Evolutionary conservation across 2,329 filamentous ascomycete genomes (phyloP), one percentile per base, ranked within the genome.

Genomic region (Phaeophleospora eucalypticola): DNA sequence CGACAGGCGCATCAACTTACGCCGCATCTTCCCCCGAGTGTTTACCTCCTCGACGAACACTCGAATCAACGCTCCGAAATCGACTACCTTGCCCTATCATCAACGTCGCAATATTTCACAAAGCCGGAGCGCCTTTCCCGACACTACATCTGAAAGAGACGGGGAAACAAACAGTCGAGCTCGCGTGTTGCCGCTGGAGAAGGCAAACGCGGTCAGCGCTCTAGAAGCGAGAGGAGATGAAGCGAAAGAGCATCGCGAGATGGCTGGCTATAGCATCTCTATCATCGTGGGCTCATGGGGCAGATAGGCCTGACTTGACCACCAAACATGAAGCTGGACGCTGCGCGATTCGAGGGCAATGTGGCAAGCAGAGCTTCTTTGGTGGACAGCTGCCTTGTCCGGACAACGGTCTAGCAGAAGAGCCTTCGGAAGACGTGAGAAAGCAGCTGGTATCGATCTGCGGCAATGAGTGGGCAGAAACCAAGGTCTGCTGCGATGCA

Each of bases 321-420:
- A 51, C 39, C 36, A 58, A 52, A 36, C 91, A 96, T 60, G 90
- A 96, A 69, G 75, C 84, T 41, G 91, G 91, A 34, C 80, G 91
- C 55, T 97, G 91, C 68, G 89, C 91, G 1, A 88, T 97, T 53
- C 82, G 91, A 41, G 89, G 89, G 6, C 86, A 94, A 54, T 98
- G 93, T 65, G 93, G 93, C 39, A 90, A 89, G 68, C 84, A 91
- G 69, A 84, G 85, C 53, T 86, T 93, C 66, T 97, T 97, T 62
- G 88, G 89, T 46, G 86, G 88, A 48, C 82, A 95, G 58, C 76
- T 97, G 51, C 93, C 93, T 3, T 98, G 93, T 65, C 83, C 90
- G 12, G 91, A 98, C 70, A 98, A 98, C 65, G 89, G 78, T 3
- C 73, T 84, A 29, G 93, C 93, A 29, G 75, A 83, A 53, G 78